Conservation (phyloP, 805 yeast genomes). For the Cyberlindnera meyerae region DNA sequence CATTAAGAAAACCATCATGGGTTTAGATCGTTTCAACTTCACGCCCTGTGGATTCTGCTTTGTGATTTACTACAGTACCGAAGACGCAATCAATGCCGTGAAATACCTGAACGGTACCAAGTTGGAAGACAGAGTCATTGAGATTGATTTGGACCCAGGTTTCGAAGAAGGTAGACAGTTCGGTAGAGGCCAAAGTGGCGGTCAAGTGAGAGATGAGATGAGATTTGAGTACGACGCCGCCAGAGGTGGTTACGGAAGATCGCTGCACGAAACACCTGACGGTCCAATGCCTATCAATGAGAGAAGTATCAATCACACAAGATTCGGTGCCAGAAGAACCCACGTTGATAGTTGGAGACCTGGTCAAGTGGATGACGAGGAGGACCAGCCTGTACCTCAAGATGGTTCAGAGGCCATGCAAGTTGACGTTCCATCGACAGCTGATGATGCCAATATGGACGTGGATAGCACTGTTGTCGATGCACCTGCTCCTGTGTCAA, state of each 20-base stretch:
- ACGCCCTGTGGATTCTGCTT: conserved; percentile 98
- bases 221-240: conserved; percentile 46
- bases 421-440: not conserved
- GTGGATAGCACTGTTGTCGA: not conserved
- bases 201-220: conserved; percentile 76
- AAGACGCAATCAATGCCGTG: conserved; percentile 76
- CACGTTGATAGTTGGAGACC: conserved; percentile 23
- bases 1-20: conserved; percentile 83
- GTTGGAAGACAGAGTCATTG: conserved; percentile 75
- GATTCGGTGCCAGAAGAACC: conserved; percentile 31
- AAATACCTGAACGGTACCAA: conserved; percentile 78
- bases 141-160: conserved; percentile 93
- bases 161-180: conserved; percentile 93
- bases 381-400: not conserved
- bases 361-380: conserved; percentile 10
- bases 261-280: conserved; percentile 3
- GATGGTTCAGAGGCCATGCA: not conserved
- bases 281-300: conserved; percentile 5
- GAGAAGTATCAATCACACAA: conserved; percentile 15
- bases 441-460: not conserved
- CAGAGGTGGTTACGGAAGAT: conserved; percentile 39
- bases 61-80: conserved; percentile 65
- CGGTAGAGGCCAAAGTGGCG: conserved; percentile 91
- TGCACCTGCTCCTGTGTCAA: not conserved
- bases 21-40: conserved; percentile 80